Percentiles rank a stretch among this genome's conserved stretches.
These are phyloP conservation scores for Venturia asperata DNA, from an alignment of 2,329 filamentous ascomycete species.

Conservation along the genomic window DNA sequence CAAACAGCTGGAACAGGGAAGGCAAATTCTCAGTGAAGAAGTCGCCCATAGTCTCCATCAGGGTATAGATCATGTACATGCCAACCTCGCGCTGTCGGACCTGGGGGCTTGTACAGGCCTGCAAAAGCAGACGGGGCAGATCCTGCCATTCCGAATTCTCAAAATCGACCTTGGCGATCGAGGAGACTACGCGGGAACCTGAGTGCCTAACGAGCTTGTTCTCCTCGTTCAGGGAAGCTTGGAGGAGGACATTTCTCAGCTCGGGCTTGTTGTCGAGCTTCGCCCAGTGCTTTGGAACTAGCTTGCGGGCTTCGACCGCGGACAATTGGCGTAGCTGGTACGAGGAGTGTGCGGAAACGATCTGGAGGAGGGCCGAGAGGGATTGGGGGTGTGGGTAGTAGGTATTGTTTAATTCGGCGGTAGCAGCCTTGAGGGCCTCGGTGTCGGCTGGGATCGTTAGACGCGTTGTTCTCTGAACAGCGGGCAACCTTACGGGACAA, in stretches of 20 bases:
- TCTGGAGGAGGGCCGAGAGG: slow-evolving; percentile 77
- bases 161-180: slow-evolving; percentile 79
- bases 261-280: slow-evolving; percentile 70
- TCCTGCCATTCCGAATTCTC: slow-evolving; percentile 80
- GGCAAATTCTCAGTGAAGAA: slow-evolving; percentile 74
- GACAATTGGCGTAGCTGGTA: slow-evolving; percentile 77
- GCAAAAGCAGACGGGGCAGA: slow-evolving; percentile 69
- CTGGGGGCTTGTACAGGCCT: slow-evolving; percentile 67
- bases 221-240: slow-evolving; percentile 74
- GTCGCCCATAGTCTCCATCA: slow-evolving; percentile 81
- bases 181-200: slow-evolving; percentile 77
- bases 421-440: slow-evolving; percentile 45
- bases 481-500: slow-evolving; percentile 64
- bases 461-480: slow-evolving; percentile 26
- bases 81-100: slow-evolving; percentile 81
- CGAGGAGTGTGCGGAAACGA: slow-evolving; percentile 70
- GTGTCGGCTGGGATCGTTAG: slow-evolving; percentile 62
- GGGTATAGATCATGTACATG: slow-evolving; percentile 86
- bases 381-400: slow-evolving; percentile 84
- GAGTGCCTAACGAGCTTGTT: slow-evolving; percentile 74
- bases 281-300: slow-evolving; percentile 81
- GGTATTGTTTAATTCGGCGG: slow-evolving; percentile 22
- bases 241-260: slow-evolving; percentile 74
- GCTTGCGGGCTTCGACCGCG: slow-evolving; percentile 78
- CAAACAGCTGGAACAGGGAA: slow-evolving; percentile 76